Evolutionary conservation across 2,329 filamentous ascomycete species (phyloP), one percentile per base, ranked within the genome.

Genomic region (Balansia obtecta): DNA sequence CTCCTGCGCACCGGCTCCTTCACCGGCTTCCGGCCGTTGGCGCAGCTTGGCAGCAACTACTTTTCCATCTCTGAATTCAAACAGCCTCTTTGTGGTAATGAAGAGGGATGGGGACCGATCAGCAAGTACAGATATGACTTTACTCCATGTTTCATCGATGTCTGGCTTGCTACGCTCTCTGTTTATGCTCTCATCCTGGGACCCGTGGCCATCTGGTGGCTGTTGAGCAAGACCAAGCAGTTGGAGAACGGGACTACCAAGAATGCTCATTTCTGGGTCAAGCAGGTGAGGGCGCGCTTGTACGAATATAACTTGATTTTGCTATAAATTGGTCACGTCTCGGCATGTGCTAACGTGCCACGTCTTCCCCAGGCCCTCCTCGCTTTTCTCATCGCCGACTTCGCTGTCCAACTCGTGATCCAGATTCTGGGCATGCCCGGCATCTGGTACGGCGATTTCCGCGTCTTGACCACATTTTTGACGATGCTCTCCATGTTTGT

Each of bases 71-170:
- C 65, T 50, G 54, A 65, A 32, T 71, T 72, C 61, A 70, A 70
- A 56, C 86, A 94, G 65, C 82, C 87, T 52, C 73, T 96, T 67
- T 97, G 91, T 70, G 81, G 85, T 65, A 93, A 95, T 68, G 73
- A 76, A 50, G 91, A 97, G 69, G 94, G 93, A 61, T 98, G 93
- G 93, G 94, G 94, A 1, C 93, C 93, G 20, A 65, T 98, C 64
- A 96, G 89, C 68, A 82, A 83, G 37, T 75, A 82, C 57, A 79
- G 91, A 65, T 96, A 88, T 68, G 93, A 98, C 70, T 89, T 98
- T 61, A 97, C 93, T 15, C 91, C 93, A 40, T 98, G 93, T 72
- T 98, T 98, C 64, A 82, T 97, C 60, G 94, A 98, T 65, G 80
- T 95, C 20, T 90, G 88, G 80, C 80, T 97, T 52, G 80, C 86